phyloP scores from a whole-genome alignment of 108 stramenopile species.

The Fragilaria crotonensis region DNA sequence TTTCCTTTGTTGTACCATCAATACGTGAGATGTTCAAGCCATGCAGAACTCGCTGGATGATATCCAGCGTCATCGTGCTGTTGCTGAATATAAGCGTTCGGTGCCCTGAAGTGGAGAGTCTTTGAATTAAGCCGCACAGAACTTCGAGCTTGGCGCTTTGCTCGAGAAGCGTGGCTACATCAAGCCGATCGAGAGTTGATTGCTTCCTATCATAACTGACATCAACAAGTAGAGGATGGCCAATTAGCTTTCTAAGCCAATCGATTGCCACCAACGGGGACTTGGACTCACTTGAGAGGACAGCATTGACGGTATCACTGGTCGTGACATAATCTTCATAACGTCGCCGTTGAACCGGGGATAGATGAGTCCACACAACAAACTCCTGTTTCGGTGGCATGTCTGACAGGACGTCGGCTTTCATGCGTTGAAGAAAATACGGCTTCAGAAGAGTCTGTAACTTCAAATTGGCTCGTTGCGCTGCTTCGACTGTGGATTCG shows the following conservation, averaged over 20 bases:
- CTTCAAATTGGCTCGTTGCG: constrained; percentile 55
- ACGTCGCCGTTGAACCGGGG: constrained; percentile 65
- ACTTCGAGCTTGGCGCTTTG: constrained; percentile 73
- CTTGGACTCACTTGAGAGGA: constrained; percentile 32
- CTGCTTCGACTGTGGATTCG: constrained; percentile 42
- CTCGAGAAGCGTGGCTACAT: constrained; percentile 15
- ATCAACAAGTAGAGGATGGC: constrained; percentile 59
- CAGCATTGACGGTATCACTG: constrained; percentile 41
- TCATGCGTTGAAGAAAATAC: constrained; percentile 84
- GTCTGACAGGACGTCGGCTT: constrained; percentile 74
- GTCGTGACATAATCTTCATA: constrained; percentile 69
- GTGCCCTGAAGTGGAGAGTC: constrained; percentile 62
- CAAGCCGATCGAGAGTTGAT: constrained; percentile 2
- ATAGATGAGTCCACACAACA: constrained; percentile 86
- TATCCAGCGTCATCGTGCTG: constrained; percentile 87
- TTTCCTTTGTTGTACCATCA: constrained; percentile 86
- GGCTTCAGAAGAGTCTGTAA: constrained; percentile 72
- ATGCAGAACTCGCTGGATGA: constrained; percentile 54
- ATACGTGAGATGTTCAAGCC: constrained; percentile 49
- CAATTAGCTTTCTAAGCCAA: constrained; percentile 72
- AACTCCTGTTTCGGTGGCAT: constrained; percentile 91
- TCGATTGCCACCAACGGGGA: constrained; percentile 61
- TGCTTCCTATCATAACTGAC: constrained; percentile 6
- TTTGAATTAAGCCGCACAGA: constrained; percentile 45
- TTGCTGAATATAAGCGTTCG: constrained; percentile 89